Evolutionary conservation across 1,284 basidiomycete genomes (phyloP), one percentile per base, ranked within the genome.

Genomic region (Meripilus lineatus): DNA sequence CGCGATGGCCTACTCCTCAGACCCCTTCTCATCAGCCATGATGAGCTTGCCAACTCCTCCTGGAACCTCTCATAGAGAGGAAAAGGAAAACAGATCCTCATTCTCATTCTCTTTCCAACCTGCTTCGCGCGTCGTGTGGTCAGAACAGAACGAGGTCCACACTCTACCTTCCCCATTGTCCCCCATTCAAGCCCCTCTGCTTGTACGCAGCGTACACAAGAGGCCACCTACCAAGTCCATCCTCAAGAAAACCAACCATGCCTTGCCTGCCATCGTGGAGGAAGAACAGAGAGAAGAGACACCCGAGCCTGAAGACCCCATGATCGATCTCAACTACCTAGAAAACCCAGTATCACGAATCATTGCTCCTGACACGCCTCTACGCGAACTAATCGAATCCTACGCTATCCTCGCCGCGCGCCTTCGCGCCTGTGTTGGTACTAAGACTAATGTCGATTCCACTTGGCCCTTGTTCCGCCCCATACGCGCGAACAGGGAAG

Each of bases 391-490:
- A 42, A 82, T 83, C 45, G 80, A 84, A 54, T 83, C 81, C 0
- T 89, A 89, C 61, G 79, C 75, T 21, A 58, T 84, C 22, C 73
- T 89, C 21, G 70, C 78, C 5, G 75, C 77, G 13, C 79, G 86
- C 32, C 58, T 89, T 26, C 71, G 81, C 13, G 59, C 71, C 0
- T 69, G 68, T 20, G 68, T 83, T 14, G 50, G 64, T 14, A 69
- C 68, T 6, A 62, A 65, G 38, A 71, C 74, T 0, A 75, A 84
- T 46, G 66, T 63, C 2, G 77, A 81, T 57, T 71, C 74, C 49
- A 77, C 77, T 13, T 84, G 78, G 75, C 81, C 81, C 3, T 65
- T 86, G 4, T 86, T 89, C 53, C 72, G 80, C 38, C 84, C 86
- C 1, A 56, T 89, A 18, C 68, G 78, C 42, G 71, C 72, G 49